A percentile compares a stretch with the other conserved stretches of the same genome.
These are phyloP conservation scores for Patellifolia procumbens DNA, from an alignment of 179 eudicot genomes.

Conservation along the genomic window DNA sequence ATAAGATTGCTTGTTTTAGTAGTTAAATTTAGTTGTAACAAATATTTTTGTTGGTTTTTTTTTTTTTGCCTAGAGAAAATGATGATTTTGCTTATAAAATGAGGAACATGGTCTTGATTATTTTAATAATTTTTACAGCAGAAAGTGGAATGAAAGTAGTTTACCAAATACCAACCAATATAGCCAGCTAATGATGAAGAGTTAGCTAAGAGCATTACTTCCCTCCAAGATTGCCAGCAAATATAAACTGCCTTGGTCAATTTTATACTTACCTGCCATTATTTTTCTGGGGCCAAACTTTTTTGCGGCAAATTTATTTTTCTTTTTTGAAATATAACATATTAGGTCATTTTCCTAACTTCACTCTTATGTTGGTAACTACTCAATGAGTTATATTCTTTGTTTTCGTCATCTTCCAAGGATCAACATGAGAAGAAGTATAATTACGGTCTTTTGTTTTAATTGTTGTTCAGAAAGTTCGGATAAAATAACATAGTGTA, in stretches of 20 bases:
- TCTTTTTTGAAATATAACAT: too few relatives aligned
- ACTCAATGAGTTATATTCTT: too few relatives aligned
- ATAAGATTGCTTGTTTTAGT: conserved; percentile 33
- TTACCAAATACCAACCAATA: conserved; percentile 28
- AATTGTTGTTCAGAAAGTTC: too few relatives aligned
- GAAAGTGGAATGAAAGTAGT: conserved; percentile 26
- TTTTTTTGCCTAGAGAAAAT: not conserved
- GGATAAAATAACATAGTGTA: too few relatives aligned
- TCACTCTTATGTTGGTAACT: too few relatives aligned
- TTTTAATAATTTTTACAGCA: conserved; percentile 20
- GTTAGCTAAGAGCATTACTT: not conserved
- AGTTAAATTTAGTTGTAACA: conserved; percentile 29
- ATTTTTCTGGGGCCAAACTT: not conserved
- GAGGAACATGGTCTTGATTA: conserved; percentile 34
- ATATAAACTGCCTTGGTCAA: conserved; percentile 16
- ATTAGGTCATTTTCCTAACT: too few relatives aligned
- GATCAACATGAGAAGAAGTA: too few relatives aligned
- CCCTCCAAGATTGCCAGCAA: conserved; percentile 18
- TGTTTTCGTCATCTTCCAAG: too few relatives aligned
- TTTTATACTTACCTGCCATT: conserved; percentile 12
- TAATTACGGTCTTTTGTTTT: too few relatives aligned
- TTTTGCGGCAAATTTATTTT: conserved; percentile 17
- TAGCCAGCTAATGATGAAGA: conserved; percentile 21
- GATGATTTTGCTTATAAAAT: conserved; percentile 20
- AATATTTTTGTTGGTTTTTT: not conserved